phyloP scores from a whole-genome alignment of 2,329 filamentous ascomycete genomes.

The Paecilomyces sp. region DNA sequence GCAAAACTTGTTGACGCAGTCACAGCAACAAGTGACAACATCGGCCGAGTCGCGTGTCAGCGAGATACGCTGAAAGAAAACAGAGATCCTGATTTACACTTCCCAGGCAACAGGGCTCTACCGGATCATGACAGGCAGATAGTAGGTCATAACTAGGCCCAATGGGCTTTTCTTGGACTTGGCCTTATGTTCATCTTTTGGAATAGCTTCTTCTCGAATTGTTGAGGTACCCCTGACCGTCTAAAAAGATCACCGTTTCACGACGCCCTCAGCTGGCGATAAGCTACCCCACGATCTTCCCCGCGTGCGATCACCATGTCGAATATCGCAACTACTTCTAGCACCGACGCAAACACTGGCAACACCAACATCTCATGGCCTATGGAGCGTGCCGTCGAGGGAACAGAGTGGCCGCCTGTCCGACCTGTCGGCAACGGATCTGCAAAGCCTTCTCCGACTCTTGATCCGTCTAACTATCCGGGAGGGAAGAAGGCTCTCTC shows the following conservation, averaged over 20 bases:
- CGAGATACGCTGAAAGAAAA: background rate
- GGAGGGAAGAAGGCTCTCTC: constrained; percentile 35
- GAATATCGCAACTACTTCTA: constrained; percentile 8
- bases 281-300: background rate
- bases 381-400: background rate
- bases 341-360: constrained; percentile 5
- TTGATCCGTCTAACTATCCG: constrained; percentile 28
- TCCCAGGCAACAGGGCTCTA: background rate
- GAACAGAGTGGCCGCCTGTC: constrained; percentile 13
- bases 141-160: background rate
- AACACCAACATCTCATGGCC: constrained; percentile 13
- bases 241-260: background rate
- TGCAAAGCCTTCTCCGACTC: constrained; percentile 3
- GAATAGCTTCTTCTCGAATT: background rate
- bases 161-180: background rate
- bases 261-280: background rate
- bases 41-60: background rate
- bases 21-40: background rate
- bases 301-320: background rate
- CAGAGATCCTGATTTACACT: background rate
- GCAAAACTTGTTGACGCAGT: background rate
- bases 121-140: background rate
- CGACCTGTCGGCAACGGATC: constrained; percentile 5
- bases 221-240: background rate
- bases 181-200: background rate